phyloP scores from a whole-genome alignment of 176 grass and related monocot genomes.

The Musa beccarii region DNA sequence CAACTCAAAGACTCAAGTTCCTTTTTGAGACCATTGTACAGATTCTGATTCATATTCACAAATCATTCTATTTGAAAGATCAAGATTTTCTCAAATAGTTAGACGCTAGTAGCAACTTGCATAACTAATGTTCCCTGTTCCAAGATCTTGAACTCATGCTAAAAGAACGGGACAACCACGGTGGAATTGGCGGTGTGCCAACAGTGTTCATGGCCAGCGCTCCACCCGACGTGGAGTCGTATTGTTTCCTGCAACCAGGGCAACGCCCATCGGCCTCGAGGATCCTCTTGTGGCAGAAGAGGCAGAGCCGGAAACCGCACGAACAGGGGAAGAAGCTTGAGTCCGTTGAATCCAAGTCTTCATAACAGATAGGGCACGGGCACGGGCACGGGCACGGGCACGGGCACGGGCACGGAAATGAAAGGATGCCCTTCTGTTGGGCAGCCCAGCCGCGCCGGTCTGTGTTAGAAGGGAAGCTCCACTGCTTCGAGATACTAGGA shows the following conservation, averaged over 20 bases:
- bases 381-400: too few species aligned
- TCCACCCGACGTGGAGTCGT: background rate
- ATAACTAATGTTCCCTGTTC: background rate
- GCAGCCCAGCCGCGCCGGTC: background rate
- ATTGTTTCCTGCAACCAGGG: slow-evolving; percentile 20
- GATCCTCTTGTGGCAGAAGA: slow-evolving; percentile 19
- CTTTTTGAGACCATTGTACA: background rate
- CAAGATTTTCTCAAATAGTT: background rate
- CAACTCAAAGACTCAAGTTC: background rate
- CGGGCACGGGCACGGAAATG: slow-evolving; percentile 5
- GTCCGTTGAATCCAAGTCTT: slow-evolving; percentile 14
- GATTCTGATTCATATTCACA: background rate
- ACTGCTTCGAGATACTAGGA: slow-evolving; percentile 4
- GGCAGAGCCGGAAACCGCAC: slow-evolving; percentile 17
- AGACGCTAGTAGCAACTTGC: background rate
- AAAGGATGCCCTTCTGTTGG: slow-evolving; percentile 10
- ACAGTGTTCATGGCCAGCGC: background rate
- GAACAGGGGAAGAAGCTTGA: slow-evolving; percentile 17
- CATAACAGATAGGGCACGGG: slow-evolving; percentile 6
- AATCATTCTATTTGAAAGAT: background rate
- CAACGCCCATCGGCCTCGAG: slow-evolving; percentile 16
- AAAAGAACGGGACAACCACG: slow-evolving; percentile 3
- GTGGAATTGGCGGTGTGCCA: background rate
- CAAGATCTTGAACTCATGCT: slow-evolving; percentile 5
- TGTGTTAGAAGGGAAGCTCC: background rate